Base-by-base conservation (phyloP, 306 rosid genomes). In the Quercus berberidifolia region DNA sequence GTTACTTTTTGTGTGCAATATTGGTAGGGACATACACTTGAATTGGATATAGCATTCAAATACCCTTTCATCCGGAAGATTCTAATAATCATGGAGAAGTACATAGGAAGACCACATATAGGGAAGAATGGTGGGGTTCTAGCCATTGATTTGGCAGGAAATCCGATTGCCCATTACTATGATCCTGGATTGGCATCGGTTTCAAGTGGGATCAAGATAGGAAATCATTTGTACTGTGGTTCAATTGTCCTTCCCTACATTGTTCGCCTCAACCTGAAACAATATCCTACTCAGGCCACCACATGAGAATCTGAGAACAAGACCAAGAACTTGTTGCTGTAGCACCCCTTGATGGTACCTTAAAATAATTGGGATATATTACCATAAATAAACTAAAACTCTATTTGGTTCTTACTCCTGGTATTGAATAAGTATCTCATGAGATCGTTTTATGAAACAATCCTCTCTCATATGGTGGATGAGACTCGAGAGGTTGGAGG, bases 31-130 rank as follows among this genome's bases (percentile, higher is more conserved):
- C n/a, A 23, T 38, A 69, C 87, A 14, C 70, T 30, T 33, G 9
- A 76, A 55, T 74, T 84, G 91, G 41, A 85, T 38, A 20, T 87
- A 30, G 35, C 76, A 1, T 21, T 49, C 1, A 87, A 63, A 77
- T 85, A 86, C 69, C 97, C 97, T 49, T 21, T 87, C 20, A 58
- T 92, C 11, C 80, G 98, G 73, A 95, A 95, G 86, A 69, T 6
- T 19, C 0, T 74, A 31, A 90, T 78, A 79, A 81, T 83, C 2
- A 0, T 86, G 23, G 65, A 19, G 71, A 89, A 54, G 79, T 73
- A 81, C 21, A 23, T 43, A 13, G 64, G 74, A 1, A 80, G 3
- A 33, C 79, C 83, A 1, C 11, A 0, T 1, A 0, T 73, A 49
- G 60, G 70, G 70, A 91, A 79, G 85, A 84, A 85, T 31, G 83